Conservation (phyloP, 345 rosid species). For the Sisymbrium altissimum region DNA sequence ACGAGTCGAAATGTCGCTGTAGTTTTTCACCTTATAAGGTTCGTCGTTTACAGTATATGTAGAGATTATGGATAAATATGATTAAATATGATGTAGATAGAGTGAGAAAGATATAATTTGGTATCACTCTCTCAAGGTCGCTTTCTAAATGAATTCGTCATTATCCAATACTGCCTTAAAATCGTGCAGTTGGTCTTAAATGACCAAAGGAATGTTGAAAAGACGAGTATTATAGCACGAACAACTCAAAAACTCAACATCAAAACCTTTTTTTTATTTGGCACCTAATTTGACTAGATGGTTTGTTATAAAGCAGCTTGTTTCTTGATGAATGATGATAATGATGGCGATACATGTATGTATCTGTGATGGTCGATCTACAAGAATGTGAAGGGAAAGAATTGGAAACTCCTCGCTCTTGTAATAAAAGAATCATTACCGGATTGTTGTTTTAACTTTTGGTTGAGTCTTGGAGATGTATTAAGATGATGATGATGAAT, state of each 20-base stretch:
- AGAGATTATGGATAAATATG: neutral
- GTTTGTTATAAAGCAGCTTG: constrained; percentile 7
- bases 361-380: constrained; percentile 10
- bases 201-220: constrained; percentile 21
- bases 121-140: constrained; percentile 6
- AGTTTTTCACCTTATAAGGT: neutral
- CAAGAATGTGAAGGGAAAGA: constrained; percentile 28
- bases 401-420: constrained; percentile 23
- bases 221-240: neutral
- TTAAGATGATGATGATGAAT: constrained; percentile 8
- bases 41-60: neutral
- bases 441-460: constrained; percentile 11
- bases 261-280: constrained; percentile 9
- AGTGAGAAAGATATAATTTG: neutral
- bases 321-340: neutral
- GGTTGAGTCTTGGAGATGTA: neutral
- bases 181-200: neutral
- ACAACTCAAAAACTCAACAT: neutral
- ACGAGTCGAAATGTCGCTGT: neutral
- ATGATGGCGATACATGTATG: constrained; percentile 5
- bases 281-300: neutral
- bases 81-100: constrained; percentile 2
- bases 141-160: constrained; percentile 25
- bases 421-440: constrained; percentile 17
- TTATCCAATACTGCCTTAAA: constrained; percentile 16